phyloP scores from a whole-genome alignment of 352 stramenopile species.

The Peronosclerospora sorghi region DNA sequence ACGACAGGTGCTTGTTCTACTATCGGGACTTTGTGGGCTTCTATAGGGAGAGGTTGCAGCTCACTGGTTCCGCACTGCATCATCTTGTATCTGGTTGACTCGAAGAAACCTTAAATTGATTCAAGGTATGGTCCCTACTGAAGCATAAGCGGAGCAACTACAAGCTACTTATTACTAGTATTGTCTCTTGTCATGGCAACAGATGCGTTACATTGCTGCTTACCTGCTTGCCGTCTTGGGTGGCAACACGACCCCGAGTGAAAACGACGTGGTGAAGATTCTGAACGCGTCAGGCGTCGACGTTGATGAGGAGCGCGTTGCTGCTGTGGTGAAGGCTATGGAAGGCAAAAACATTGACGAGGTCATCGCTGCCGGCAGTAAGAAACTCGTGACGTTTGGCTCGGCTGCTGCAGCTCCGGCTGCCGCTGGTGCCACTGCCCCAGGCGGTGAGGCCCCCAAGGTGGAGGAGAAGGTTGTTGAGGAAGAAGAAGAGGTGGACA shows the following conservation, averaged over 20 bases:
- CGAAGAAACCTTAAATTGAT: conserved; percentile 87
- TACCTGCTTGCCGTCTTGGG: conserved; percentile 93
- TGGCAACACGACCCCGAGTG: conserved; percentile 83
- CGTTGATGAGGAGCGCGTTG: conserved; percentile 58
- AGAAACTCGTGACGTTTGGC: conserved; percentile 79
- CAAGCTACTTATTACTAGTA: not conserved
- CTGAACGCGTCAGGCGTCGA: conserved; percentile 86
- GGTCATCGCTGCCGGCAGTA: conserved; percentile 68
- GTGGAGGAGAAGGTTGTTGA: conserved; percentile 66
- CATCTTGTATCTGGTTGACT: conserved; percentile 88
- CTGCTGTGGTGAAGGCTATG: conserved; percentile 67
- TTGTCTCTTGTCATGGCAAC: not conserved
- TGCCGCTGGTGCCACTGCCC: conserved; percentile 37
- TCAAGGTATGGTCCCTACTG: conserved; percentile 53
- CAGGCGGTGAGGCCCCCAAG: conserved; percentile 33
- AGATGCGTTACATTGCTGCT: conserved; percentile 96
- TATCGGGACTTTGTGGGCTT: conserved; percentile 30
- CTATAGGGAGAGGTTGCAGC: conserved; percentile 23
- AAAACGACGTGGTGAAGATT: conserved; percentile 87
- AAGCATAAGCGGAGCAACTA: not conserved
- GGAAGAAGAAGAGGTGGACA: conserved; percentile 79
- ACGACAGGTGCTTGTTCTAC: conserved; percentile 17
- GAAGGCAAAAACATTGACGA: conserved; percentile 77
- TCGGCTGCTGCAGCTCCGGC: conserved; percentile 41
- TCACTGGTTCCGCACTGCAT: not conserved